phyloP scores from a whole-genome alignment of 768 basidiomycete species.

The Cyathus striatus region DNA sequence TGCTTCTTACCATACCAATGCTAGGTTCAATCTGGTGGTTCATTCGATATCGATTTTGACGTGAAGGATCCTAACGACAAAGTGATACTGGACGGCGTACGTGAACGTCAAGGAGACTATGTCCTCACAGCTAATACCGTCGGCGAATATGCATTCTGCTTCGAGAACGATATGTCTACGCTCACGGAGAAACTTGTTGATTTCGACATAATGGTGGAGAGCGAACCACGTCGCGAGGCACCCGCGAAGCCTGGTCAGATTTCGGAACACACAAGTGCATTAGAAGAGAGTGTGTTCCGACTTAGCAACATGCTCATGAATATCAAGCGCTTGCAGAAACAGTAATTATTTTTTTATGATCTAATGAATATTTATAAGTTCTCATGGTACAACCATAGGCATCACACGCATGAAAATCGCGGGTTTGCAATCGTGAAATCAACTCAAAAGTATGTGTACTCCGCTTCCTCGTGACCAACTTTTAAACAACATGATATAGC shows the following conservation, averaged over 20 bases:
- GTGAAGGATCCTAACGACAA: constrained; percentile 89
- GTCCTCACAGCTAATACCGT: constrained; percentile 91
- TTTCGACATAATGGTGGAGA: constrained; percentile 98
- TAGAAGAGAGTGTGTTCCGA: constrained; percentile 95
- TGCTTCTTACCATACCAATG: constrained; percentile 1
- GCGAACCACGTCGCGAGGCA: constrained; percentile 85
- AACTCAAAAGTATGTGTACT: constrained; percentile 64
- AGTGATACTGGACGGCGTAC: constrained; percentile 79
- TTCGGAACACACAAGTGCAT: constrained; percentile 83
- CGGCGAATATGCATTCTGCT: constrained; percentile 94
- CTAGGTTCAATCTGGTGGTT: constrained; percentile 94
- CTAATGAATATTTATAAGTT: constrained; percentile 5
- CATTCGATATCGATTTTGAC: constrained; percentile 93
- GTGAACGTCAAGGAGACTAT: constrained; percentile 95
- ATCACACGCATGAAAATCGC: constrained; percentile 90
- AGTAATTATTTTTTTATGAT: constrained; percentile 47
- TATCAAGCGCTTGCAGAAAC: constrained; percentile 91
- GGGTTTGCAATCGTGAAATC: constrained; percentile 92
- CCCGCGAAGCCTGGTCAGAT: constrained; percentile 87
- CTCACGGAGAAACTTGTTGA: constrained; percentile 92
- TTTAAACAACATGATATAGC: constrained; percentile 28
- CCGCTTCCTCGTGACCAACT: no score
- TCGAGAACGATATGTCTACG: constrained; percentile 96
- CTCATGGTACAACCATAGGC: constrained; percentile 43
- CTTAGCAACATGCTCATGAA: constrained; percentile 82